These are phyloP conservation scores for Skeletonema costatum DNA, from an alignment of 108 stramenopile species.

Conservation along the genomic window DNA sequence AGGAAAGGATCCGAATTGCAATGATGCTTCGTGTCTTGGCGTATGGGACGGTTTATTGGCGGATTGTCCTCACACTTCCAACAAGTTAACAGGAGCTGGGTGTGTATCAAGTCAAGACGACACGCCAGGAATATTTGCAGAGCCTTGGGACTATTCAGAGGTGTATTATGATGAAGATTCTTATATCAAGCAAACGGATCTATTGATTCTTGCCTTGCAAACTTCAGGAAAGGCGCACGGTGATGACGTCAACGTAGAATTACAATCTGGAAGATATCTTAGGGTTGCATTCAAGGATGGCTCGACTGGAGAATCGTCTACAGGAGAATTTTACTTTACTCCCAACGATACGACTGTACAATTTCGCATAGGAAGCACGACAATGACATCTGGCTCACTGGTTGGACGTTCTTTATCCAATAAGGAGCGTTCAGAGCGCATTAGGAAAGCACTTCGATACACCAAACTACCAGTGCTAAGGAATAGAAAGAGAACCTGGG, in stretches of 20 bases:
- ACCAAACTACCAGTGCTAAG: conserved; percentile 75
- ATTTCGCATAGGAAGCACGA: conserved; percentile 62
- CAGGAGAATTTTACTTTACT: conserved; percentile 87
- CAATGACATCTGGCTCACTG: neutral
- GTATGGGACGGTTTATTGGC: conserved; percentile 88
- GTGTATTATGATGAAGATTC: neutral
- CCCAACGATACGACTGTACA: conserved; percentile 84
- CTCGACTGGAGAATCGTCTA: conserved; percentile 56
- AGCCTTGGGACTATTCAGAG: conserved; percentile 81
- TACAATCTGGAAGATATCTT: conserved; percentile 69
- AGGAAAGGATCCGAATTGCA: conserved; percentile 78
- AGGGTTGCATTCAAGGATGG: conserved; percentile 72
- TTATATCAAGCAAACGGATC: conserved; percentile 55
- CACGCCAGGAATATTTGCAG: conserved; percentile 77
- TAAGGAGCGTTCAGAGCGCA: conserved; percentile 69
- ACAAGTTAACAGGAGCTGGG: conserved; percentile 50
- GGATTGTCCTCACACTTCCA: conserved; percentile 66
- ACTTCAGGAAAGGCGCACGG: conserved; percentile 43
- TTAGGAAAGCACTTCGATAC: conserved; percentile 77
- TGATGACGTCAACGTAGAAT: conserved; percentile 48
- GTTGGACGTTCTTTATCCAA: conserved; percentile 50
- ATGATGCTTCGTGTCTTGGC: conserved; percentile 71
- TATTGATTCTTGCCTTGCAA: conserved; percentile 59
- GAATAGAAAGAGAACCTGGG: conserved; percentile 72
- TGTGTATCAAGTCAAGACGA: conserved; percentile 86